These are phyloP conservation scores for Salix brachista DNA, from an alignment of 345 rosid species.

Conservation along the genomic window DNA sequence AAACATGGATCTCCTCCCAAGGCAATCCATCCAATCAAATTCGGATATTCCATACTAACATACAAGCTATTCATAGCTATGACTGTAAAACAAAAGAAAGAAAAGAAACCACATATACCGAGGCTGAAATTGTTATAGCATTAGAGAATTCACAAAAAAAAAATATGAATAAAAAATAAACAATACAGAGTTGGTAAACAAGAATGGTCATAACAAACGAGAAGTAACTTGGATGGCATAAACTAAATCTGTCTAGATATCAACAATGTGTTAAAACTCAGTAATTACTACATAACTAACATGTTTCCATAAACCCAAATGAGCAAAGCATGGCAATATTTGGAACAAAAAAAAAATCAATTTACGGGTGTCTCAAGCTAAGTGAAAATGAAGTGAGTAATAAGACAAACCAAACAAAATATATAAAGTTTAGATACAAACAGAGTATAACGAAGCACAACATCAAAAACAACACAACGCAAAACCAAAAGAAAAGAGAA, in stretches of 20 bases:
- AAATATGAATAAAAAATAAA: neutral
- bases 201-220: neutral
- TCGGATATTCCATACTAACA: slow-evolving; percentile 56
- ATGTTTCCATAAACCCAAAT: neutral
- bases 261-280: neutral
- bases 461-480: neutral
- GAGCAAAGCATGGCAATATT: neutral
- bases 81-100: slow-evolving; percentile 35
- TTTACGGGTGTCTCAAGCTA: neutral
- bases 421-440: neutral
- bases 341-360: neutral
- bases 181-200: neutral
- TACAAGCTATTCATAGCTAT: slow-evolving; percentile 67
- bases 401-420: slow-evolving; percentile 2
- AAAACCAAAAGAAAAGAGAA: neutral
- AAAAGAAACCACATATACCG: neutral
- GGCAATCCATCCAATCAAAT: slow-evolving; percentile 59
- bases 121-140: neutral
- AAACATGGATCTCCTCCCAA: slow-evolving; percentile 95
- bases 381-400: neutral
- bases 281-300: neutral
- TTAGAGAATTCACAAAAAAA: neutral
- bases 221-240: neutral
- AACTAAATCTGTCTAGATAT: neutral
- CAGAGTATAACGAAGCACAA: slow-evolving; percentile 7